A percentile compares a stretch with the other conserved stretches of the same genome.
Evolutionary conservation across 1,139 yeast genomes (phyloP).

Genomic region (Yamadazyma diospyri): DNA sequence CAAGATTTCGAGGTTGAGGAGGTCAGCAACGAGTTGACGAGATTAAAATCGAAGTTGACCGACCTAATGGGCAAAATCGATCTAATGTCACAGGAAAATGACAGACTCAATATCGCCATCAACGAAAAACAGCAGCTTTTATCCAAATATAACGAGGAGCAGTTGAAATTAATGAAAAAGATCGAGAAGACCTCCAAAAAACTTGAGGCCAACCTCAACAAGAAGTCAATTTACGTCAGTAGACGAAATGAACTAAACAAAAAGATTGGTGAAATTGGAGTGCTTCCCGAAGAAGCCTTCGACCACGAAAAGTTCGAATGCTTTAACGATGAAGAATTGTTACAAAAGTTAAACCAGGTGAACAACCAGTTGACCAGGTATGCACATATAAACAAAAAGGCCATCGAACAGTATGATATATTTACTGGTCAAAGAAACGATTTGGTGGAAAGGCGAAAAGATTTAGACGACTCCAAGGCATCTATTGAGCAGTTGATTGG

Average conservation of each 20-base stretch:
- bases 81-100: conserved; percentile 18
- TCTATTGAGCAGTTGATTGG: conserved; percentile 72
- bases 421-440: conserved; percentile 74
- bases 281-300: conserved; percentile 84
- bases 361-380: conserved; percentile 59
- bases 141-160: conserved; percentile 54
- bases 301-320: conserved; percentile 36
- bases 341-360: conserved; percentile 52
- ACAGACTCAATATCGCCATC: conserved; percentile 30
- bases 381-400: conserved; percentile 84
- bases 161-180: conserved; percentile 48
- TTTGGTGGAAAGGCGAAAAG: conserved; percentile 60
- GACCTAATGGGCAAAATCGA: conserved; percentile 19
- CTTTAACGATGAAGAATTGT: conserved; percentile 50
- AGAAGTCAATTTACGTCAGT: conserved; percentile 54
- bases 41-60: conserved; percentile 21
- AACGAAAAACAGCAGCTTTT: conserved; percentile 36
- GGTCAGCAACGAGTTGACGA: conserved; percentile 25
- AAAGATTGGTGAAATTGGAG: conserved; percentile 79
- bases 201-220: conserved; percentile 65
- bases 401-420: conserved; percentile 76
- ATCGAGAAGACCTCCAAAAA: conserved; percentile 61
- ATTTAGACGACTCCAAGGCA: conserved; percentile 64
- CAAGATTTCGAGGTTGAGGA: conserved; percentile 42
- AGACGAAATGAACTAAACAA: conserved; percentile 73